Conservation (phyloP, 2,329 filamentous ascomycete species). For the Aspergillus sp. region DNA sequence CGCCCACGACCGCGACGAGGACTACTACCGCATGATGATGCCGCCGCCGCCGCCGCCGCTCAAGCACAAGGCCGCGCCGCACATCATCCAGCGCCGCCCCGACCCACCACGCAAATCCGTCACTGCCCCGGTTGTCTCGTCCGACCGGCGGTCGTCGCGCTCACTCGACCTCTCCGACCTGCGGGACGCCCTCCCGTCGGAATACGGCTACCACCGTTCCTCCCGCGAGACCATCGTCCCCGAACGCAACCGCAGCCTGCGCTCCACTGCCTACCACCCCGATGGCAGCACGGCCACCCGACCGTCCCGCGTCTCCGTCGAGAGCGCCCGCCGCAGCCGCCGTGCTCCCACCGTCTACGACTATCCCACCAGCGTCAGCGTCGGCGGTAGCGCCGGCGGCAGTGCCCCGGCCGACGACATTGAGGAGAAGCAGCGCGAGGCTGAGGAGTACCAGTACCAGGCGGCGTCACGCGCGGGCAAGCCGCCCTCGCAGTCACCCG, state of each 20-base stretch:
- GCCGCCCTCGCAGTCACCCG: slow-evolving; percentile 5
- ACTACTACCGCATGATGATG: slow-evolving; percentile 40
- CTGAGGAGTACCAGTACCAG: slow-evolving; percentile 36
- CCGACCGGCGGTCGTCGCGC: slow-evolving; percentile 29
- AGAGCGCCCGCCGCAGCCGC: slow-evolving; percentile 30
- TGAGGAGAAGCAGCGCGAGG: slow-evolving; percentile 37
- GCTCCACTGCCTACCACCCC: slow-evolving; percentile 29
- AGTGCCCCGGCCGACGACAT: slow-evolving; percentile 18
- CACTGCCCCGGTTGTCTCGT: slow-evolving; percentile 26
- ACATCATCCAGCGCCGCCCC: slow-evolving; percentile 37
- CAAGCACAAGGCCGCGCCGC: slow-evolving; percentile 25
- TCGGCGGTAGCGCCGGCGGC: too few relatives aligned
- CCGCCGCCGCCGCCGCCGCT: slow-evolving; percentile 42
- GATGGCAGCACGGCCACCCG: slow-evolving; percentile 22
- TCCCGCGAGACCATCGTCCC: slow-evolving; percentile 30
- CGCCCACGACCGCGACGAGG: slow-evolving; percentile 34
- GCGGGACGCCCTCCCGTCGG: slow-evolving; percentile 27
- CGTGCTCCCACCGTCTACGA: slow-evolving; percentile 29
- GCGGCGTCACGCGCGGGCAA: slow-evolving; percentile 27
- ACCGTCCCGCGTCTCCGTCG: slow-evolving; percentile 32
- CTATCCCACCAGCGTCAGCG: slow-evolving; percentile 17
- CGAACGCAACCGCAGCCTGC: slow-evolving; percentile 34
- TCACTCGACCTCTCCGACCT: slow-evolving; percentile 36
- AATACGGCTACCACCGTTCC: slow-evolving; percentile 28
- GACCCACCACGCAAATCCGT: slow-evolving; percentile 30